These are phyloP conservation scores for Alternaria panax DNA, from an alignment of 2,329 filamentous ascomycete genomes.

Conservation along the genomic window DNA sequence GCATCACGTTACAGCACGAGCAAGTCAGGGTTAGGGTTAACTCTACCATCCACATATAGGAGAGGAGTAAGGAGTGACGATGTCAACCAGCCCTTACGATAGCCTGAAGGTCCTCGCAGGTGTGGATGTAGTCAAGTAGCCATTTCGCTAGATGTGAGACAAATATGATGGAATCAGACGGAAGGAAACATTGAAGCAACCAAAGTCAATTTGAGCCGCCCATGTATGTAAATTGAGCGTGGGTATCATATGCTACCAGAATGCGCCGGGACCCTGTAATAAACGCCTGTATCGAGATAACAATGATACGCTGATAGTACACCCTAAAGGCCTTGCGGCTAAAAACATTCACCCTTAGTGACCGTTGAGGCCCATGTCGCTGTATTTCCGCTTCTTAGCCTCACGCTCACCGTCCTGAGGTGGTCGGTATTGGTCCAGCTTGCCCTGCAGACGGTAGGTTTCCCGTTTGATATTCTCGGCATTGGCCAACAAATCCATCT, in stretches of 20 bases:
- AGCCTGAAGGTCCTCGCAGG: no score
- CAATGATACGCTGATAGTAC: background rate
- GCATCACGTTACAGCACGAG: no score
- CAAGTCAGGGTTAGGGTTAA: no score
- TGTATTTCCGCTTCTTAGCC: conserved; percentile 47
- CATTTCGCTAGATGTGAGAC: background rate
- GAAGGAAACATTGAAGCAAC: background rate
- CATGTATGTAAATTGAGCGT: background rate
- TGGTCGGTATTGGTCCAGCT: conserved; percentile 43
- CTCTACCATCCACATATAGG: no score
- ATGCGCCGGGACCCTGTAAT: background rate
- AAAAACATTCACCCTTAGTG: background rate
- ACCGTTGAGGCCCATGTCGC: conserved; percentile 12
- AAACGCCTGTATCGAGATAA: background rate
- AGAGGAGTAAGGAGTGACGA: no score
- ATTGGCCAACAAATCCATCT: conserved; percentile 77
- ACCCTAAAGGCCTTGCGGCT: background rate
- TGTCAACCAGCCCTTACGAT: no score
- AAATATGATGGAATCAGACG: background rate
- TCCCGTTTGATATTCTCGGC: conserved; percentile 76
- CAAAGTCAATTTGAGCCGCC: background rate
- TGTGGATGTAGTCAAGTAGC: background rate
- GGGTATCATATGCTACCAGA: background rate
- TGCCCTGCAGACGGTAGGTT: conserved; percentile 71
- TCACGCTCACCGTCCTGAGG: conserved; percentile 33